Conservation (phyloP, 306 rosid genomes). For the Cucurbita argyrosperma region DNA sequence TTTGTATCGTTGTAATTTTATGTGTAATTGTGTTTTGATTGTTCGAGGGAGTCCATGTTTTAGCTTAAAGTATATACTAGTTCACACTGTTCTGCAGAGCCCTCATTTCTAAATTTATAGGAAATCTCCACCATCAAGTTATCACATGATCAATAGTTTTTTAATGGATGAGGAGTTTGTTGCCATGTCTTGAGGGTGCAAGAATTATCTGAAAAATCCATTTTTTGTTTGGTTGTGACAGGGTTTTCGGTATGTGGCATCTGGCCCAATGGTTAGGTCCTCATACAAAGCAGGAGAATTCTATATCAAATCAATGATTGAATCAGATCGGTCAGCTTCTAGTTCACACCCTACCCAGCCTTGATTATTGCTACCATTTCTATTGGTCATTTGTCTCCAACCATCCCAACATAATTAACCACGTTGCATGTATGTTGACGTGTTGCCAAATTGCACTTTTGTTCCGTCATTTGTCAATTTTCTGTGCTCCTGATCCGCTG, state of each 20-base stretch:
- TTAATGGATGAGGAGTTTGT: background rate
- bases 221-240: constrained; percentile 23
- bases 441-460: background rate
- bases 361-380: constrained; percentile 10
- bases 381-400: background rate
- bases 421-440: background rate
- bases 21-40: background rate
- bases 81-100: background rate
- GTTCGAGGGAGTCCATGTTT: background rate
- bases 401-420: background rate
- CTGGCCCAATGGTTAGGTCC: constrained; percentile 93
- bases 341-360: constrained; percentile 29
- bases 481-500: background rate
- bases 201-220: background rate
- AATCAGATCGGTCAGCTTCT: constrained; percentile 64
- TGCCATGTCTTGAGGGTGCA: background rate
- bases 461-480: background rate
- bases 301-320: constrained; percentile 93
- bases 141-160: background rate
- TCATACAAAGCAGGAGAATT: constrained; percentile 88
- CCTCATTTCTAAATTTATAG: background rate
- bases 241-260: constrained; percentile 89
- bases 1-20: background rate
- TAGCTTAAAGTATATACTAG: background rate
- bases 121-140: background rate